Evolutionary conservation across 2,329 filamentous ascomycete species (phyloP), one percentile per base, ranked within the genome.

Genomic region (Hypomyces rosellus): DNA sequence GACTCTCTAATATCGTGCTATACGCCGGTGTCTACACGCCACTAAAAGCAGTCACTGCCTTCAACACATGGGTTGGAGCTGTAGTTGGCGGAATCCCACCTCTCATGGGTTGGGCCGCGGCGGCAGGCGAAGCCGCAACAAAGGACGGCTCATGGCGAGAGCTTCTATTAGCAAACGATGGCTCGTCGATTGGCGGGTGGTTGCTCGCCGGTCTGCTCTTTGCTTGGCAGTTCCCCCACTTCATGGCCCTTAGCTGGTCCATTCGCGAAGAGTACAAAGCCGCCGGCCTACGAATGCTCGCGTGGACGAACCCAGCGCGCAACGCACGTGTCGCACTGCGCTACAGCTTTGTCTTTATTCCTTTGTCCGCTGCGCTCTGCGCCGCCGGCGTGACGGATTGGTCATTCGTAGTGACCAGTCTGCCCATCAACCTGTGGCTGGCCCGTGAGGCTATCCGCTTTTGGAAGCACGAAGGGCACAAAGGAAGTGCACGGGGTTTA

Each of bases 211-310:
- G 78, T 0, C 72, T 97, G 6, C 74, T 99, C 5, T 95, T 96
- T 58, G 86, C 90, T 12, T 99, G 93, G 93, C 92, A 99, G 65
- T 97, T 99, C 64, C 90, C 93, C 3, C 93, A 99, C 70, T 99
- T 99, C 74, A 97, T 96, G 78, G 86, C 91, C 1, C 76, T 99
- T 18, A 91, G 88, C 43, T 95, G 92, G 81, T 76, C 81, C 4
- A 95, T 97, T 54, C 79, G 89, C 16, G 85, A 95, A 8, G 93
- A 99, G 66, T 99, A 99, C 74, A 85, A 84, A 57, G 75, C 73
- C 11, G 83, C 80, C 0, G 83, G 82, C 8, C 77, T 85, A 62
- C 75, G 77, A 55, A 86, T 86, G 93, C 76, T 97, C 3, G 82
- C 80, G 44, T 97, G 91, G 85, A 85, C 86, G 5, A 92, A 97